Evolutionary conservation across 1,139 yeast genomes (phyloP).

Genomic region (Schwanniomyces etchellsii): DNA sequence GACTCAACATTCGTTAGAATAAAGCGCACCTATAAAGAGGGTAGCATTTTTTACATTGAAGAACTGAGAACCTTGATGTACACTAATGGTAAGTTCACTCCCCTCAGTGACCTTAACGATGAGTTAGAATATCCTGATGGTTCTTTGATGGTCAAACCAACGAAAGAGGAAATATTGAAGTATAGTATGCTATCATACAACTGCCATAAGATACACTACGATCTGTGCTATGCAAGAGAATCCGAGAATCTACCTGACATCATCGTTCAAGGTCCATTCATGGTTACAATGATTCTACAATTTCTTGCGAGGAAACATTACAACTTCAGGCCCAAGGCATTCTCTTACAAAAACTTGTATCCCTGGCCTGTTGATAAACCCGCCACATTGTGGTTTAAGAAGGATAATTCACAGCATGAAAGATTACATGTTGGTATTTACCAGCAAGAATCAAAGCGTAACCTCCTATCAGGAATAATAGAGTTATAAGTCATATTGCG

Average conservation of each 20-base stretch:
- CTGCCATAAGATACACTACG: conserved; percentile 78
- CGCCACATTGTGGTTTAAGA: conserved; percentile 2
- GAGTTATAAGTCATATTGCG: too few relatives aligned
- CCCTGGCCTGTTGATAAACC: conserved; percentile 36
- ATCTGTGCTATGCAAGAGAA: conserved; percentile 42
- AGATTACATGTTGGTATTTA: not conserved
- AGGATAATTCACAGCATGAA: conserved; percentile 2
- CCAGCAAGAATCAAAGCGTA: too few relatives aligned
- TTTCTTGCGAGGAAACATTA: conserved; percentile 31
- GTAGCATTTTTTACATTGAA: conserved; percentile 9
- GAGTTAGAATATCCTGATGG: not conserved
- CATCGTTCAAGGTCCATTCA: conserved; percentile 79
- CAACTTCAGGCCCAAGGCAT: conserved; percentile 13
- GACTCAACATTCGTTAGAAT: conserved; percentile 41
- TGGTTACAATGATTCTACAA: conserved; percentile 53
- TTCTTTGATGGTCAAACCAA: conserved; percentile 2
- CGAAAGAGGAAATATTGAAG: conserved; percentile 18
- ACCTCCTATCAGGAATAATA: too few relatives aligned
- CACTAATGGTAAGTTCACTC: conserved; percentile 21
- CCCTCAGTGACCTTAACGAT: not conserved
- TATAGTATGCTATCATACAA: conserved; percentile 76
- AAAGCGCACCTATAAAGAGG: conserved; percentile 25
- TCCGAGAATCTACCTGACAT: conserved; percentile 57
- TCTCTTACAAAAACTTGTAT: conserved; percentile 44
- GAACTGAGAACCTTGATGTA: conserved; percentile 34